A percentile compares a stretch with the other conserved stretches of the same genome.
phyloP scores from a whole-genome alignment of 352 stramenopile species.

The Heterotrichella gracilis region DNA sequence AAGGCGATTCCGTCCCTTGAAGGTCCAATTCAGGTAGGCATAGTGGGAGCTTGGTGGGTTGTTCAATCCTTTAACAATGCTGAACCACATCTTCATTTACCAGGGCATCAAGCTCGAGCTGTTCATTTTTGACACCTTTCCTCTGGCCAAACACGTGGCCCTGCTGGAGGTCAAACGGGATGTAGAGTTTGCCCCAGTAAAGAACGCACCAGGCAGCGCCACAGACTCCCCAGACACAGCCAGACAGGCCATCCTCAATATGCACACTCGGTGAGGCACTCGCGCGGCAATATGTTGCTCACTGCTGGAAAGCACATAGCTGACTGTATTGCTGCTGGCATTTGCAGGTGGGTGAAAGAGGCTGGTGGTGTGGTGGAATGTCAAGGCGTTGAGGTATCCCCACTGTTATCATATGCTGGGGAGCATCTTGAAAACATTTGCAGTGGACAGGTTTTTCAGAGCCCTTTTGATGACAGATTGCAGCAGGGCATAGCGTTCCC shows the following conservation, averaged over 20 bases:
- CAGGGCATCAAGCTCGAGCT: conserved; percentile 87
- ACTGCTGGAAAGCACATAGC: conserved; percentile 25
- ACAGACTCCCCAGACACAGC: conserved; percentile 46
- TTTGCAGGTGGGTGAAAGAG: background rate
- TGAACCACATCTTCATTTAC: too few species aligned
- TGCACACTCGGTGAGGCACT: conserved; percentile 34
- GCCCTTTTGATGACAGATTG: too few species aligned
- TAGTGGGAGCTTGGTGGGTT: background rate
- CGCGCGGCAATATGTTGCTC: conserved; percentile 32
- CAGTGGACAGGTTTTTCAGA: too few species aligned
- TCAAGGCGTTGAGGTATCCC: conserved; percentile 33
- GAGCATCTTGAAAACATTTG: conserved; percentile 42
- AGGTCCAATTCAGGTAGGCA: background rate
- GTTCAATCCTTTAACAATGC: too few species aligned
- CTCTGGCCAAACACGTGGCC: conserved; percentile 51
- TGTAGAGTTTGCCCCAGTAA: conserved; percentile 59
- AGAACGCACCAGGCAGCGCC: conserved; percentile 38
- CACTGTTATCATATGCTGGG: conserved; percentile 42
- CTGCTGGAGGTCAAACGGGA: conserved; percentile 54
- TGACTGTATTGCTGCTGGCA: conserved; percentile 16
- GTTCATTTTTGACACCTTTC: conserved; percentile 97
- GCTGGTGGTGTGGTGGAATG: background rate
- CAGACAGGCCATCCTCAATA: conserved; percentile 19
- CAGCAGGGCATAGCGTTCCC: too few species aligned
- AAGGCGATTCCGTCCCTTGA: conserved; percentile 68